These are phyloP conservation scores for Haplosporangium sp. DNA, from an alignment of 371 early-diverging fungal genomes.

Conservation along the genomic window DNA sequence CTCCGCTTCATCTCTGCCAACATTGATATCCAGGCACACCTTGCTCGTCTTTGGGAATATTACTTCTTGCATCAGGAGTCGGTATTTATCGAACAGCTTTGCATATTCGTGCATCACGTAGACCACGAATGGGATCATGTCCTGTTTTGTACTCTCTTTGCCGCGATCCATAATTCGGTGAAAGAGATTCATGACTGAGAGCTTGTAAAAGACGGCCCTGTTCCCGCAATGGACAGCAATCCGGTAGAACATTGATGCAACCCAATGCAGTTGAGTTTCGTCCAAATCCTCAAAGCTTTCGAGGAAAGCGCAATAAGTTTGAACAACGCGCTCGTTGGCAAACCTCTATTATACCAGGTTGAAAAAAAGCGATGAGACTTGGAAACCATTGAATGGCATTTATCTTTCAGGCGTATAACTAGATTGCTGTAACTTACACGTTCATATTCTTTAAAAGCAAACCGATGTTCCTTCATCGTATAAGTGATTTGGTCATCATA, in stretches of 20 bases:
- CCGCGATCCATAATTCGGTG: conserved; percentile 63
- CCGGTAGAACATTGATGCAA: conserved; percentile 73
- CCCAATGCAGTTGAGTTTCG: conserved; percentile 61
- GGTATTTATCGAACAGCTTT: conserved; percentile 63
- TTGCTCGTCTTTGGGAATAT: conserved; percentile 32
- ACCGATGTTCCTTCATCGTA: conserved; percentile 62
- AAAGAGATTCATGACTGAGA: conserved; percentile 72
- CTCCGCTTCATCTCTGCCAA: conserved; percentile 40
- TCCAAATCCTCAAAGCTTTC: conserved; percentile 60
- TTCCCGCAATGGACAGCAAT: conserved; percentile 71
- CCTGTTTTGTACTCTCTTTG: conserved; percentile 51
- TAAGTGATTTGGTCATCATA: conserved; percentile 25
- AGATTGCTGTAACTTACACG: conserved; percentile 52
- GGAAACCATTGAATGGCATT: neutral
- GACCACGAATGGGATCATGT: conserved; percentile 64
- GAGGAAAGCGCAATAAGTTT: conserved; percentile 66
- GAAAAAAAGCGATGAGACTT: neutral
- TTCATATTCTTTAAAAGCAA: conserved; percentile 70
- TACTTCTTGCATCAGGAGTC: conserved; percentile 69
- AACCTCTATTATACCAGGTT: conserved; percentile 58
- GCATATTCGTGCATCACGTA: conserved; percentile 68
- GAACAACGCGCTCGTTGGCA: conserved; percentile 60
- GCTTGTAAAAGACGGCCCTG: conserved; percentile 68
- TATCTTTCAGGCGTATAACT: neutral
- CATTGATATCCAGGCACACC: conserved; percentile 34